Percentiles rank a stretch among this genome's conserved stretches.
Evolutionary conservation across 495 filamentous ascomycete genomes (phyloP).

Genomic region (Trichoderma parareesei): DNA sequence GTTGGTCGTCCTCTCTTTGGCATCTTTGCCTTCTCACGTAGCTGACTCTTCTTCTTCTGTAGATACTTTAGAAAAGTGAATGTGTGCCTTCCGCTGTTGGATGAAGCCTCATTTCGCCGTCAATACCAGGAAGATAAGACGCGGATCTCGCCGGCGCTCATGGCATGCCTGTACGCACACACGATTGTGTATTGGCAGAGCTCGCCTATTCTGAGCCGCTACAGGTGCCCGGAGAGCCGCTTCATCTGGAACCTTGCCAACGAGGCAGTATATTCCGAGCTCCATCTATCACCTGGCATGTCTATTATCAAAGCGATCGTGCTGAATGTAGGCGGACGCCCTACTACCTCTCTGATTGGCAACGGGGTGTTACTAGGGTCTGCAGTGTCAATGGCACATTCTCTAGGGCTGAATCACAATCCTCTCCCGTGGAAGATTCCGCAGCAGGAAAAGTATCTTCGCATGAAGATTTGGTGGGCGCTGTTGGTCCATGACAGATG

Average conservation of each 20-base stretch:
- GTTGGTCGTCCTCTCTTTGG: constrained; percentile 22
- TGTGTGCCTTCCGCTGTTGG: constrained; percentile 45
- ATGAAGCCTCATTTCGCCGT: constrained; percentile 41
- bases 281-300: constrained; percentile 38
- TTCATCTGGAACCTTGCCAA: constrained; percentile 47
- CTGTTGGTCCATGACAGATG: constrained; percentile 48
- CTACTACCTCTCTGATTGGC: constrained; percentile 45
- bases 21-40: constrained; percentile 14
- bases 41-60: constrained; percentile 18
- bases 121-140: constrained; percentile 31
- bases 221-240: constrained; percentile 37
- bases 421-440: constrained; percentile 43
- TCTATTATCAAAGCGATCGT: constrained; percentile 42
- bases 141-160: constrained; percentile 39
- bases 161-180: constrained; percentile 47
- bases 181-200: constrained; percentile 45
- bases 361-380: constrained; percentile 45
- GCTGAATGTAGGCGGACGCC: constrained; percentile 42
- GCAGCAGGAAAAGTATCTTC: constrained; percentile 36
- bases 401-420: constrained; percentile 44
- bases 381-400: constrained; percentile 42
- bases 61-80: constrained; percentile 41
- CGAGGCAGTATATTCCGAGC: constrained; percentile 43
- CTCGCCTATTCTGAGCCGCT: constrained; percentile 36
- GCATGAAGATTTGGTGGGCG: constrained; percentile 46